phyloP scores from a whole-genome alignment of 441 rosid species.

The Adansonia rubrostipa region DNA sequence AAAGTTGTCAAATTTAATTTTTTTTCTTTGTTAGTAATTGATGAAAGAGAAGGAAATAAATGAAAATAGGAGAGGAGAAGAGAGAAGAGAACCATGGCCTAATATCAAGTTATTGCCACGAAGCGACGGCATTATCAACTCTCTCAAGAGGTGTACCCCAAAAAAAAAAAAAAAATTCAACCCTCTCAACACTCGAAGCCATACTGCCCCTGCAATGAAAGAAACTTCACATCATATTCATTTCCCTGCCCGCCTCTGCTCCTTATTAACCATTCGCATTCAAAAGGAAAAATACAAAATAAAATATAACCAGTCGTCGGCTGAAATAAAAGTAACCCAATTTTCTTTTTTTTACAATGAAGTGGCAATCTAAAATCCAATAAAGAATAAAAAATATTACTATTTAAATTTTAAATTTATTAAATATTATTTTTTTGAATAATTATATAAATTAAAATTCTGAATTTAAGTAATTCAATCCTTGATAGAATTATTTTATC shows the following conservation, averaged over 20 bases:
- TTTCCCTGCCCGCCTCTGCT: not conserved
- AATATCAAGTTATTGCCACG: not conserved
- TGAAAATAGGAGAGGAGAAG: not conserved
- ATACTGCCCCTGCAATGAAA: not conserved
- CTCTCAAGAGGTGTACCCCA: not conserved
- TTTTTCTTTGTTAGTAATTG: not conserved
- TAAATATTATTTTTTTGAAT: no score
- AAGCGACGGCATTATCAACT: not conserved
- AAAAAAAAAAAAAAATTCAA: no score
- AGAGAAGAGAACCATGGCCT: not conserved
- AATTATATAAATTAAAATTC: no score
- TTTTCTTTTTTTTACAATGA: no score
- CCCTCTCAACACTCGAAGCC: no score
- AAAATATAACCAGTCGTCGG: not conserved
- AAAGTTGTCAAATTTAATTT: no score
- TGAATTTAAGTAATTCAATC: no score
- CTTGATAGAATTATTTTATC: no score
- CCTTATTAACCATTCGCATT: not conserved
- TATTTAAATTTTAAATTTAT: no score
- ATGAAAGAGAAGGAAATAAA: not conserved
- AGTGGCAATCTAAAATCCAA: no score
- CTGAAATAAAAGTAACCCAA: not conserved
- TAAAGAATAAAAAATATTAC: no score
- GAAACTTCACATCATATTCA: not conserved
- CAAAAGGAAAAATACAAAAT: no score